Conservation (phyloP, 192 early-diverging fungal genomes). For the Entomortierella parvispora region DNA sequence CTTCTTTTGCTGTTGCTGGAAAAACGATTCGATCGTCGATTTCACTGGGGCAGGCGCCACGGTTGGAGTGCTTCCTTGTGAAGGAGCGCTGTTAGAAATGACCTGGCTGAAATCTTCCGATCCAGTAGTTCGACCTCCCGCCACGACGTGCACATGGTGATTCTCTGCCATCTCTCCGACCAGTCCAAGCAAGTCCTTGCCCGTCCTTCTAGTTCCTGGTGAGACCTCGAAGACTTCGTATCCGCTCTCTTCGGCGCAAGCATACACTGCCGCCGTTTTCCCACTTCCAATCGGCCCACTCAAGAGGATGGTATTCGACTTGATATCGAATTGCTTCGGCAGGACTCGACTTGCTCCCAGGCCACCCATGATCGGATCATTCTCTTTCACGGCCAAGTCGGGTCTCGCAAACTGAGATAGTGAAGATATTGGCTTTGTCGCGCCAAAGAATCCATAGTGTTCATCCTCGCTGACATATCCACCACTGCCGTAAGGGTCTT, state of each 20-base stretch:
- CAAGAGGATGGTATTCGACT: constrained; percentile 70
- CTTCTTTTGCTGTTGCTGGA: constrained; percentile 1
- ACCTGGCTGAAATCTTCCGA: too few relatives aligned
- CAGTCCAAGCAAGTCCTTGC: constrained; percentile 72
- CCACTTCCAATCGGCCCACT: constrained; percentile 76
- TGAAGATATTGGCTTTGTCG: constrained; percentile 13
- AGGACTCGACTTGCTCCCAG: neutral
- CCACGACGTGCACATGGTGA: constrained; percentile 70
- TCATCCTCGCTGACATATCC: constrained; percentile 25
- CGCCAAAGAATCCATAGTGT: constrained; percentile 16
- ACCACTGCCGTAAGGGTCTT: constrained; percentile 11
- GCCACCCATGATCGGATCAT: neutral
- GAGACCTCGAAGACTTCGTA: constrained; percentile 84
- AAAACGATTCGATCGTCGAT: constrained; percentile 29
- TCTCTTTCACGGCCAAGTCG: neutral
- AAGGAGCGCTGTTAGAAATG: too few relatives aligned
- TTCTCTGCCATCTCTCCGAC: constrained; percentile 79
- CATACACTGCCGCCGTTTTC: constrained; percentile 78
- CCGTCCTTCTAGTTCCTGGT: constrained; percentile 70
- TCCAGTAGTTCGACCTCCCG: too few relatives aligned
- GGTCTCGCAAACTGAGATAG: constrained; percentile 19
- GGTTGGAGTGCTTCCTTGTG: too few relatives aligned
- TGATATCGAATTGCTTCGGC: constrained; percentile 47
- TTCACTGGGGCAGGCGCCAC: neutral
- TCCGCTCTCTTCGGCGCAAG: constrained; percentile 75